Conservation (phyloP, 1,139 yeast species). For the Candida sp. region DNA sequence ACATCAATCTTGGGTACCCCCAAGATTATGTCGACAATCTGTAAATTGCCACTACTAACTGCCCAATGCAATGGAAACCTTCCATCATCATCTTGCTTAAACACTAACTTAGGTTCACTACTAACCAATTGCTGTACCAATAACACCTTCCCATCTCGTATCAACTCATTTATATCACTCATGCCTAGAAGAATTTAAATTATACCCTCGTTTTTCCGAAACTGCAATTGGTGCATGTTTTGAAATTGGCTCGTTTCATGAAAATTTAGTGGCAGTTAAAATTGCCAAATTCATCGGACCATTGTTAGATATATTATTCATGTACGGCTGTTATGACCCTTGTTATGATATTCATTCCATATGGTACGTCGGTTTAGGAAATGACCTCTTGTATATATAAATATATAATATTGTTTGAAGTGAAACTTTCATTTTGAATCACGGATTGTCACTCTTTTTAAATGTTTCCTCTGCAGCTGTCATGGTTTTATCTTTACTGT, state of each 20-base stretch:
- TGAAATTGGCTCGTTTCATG: not conserved
- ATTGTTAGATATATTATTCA: too few relatives aligned
- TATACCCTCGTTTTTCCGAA: not conserved
- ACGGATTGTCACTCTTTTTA: too few relatives aligned
- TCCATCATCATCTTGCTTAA: conserved; percentile 63
- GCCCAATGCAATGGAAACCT: conserved; percentile 94
- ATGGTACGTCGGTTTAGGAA: too few relatives aligned
- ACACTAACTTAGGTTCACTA: conserved; percentile 44
- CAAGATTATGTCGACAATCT: conserved; percentile 50
- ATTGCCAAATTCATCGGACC: too few relatives aligned
- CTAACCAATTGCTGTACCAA: conserved; percentile 47
- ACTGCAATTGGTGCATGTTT: not conserved
- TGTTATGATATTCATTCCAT: too few relatives aligned
- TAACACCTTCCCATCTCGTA: conserved; percentile 50
- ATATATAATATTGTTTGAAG: too few relatives aligned
- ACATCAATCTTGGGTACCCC: conserved; percentile 44
- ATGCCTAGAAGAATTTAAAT: conserved; percentile 7
- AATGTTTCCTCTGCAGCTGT: too few relatives aligned
- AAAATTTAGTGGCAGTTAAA: too few relatives aligned
- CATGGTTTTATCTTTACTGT: too few relatives aligned
- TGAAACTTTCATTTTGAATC: too few relatives aligned
- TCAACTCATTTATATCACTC: conserved; percentile 53
- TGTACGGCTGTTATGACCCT: not conserved
- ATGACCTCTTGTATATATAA: too few relatives aligned
- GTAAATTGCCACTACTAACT: conserved; percentile 56